Evolutionary conservation across 805 yeast species (phyloP).

Genomic region (Cyberlindnera maritima): DNA sequence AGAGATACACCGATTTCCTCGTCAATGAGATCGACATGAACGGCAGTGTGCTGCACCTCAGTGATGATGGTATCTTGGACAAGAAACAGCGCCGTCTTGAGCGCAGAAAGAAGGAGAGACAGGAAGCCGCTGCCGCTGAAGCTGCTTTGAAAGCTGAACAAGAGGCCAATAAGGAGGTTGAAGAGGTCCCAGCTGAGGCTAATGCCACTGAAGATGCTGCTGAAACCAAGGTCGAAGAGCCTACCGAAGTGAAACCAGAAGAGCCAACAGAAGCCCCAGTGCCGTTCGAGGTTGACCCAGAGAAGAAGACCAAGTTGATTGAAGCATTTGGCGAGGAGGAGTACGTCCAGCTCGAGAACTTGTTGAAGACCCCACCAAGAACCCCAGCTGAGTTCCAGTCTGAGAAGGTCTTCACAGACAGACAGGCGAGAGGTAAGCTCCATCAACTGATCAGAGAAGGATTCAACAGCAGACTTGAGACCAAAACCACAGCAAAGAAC

Average conservation of each 20-base stretch:
- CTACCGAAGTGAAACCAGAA: not conserved
- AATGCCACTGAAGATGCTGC: not conserved
- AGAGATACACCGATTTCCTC: conserved; percentile 87
- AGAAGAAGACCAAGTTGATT: conserved; percentile 45
- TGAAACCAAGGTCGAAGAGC: not conserved
- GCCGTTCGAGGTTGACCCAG: conserved; percentile 43
- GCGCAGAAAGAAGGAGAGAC: conserved; percentile 33
- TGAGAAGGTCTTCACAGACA: conserved; percentile 55
- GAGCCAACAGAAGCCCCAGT: conserved; percentile 12
- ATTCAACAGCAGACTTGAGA: conserved; percentile 72
- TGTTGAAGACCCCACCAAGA: conserved; percentile 48
- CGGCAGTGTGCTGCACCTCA: conserved; percentile 71
- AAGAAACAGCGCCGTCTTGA: conserved; percentile 43
- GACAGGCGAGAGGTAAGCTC: conserved; percentile 68
- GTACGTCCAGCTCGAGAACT: conserved; percentile 50
- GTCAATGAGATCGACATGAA: conserved; percentile 80
- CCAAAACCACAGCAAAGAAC: conserved; percentile 69
- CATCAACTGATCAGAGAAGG: conserved; percentile 76
- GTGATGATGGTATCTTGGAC: conserved; percentile 66
- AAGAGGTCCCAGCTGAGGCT: not conserved
- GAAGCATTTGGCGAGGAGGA: conserved; percentile 60
- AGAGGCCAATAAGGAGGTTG: conserved; percentile 17
- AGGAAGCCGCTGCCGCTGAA: conserved; percentile 6
- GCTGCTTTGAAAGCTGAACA: not conserved
- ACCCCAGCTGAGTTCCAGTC: conserved; percentile 48